These are phyloP conservation scores for Babesia ovis DNA, from an alignment of 169 alveolate species.

Conservation along the genomic window DNA sequence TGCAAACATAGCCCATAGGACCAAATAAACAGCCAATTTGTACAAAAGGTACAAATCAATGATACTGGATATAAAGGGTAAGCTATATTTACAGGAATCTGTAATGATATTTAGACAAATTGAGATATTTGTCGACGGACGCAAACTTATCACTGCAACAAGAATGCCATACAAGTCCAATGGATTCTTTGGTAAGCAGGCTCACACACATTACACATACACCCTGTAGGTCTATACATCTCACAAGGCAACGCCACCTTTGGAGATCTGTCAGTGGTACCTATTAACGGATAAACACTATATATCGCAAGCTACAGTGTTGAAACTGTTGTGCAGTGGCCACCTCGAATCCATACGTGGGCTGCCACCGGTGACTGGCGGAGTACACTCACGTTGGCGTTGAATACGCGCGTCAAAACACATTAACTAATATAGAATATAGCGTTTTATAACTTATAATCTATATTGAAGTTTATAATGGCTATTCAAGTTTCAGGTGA, in stretches of 20 bases:
- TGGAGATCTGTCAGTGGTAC: conserved; percentile 57
- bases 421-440: not conserved
- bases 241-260: conserved; percentile 62
- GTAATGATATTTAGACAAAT: conserved; percentile 18
- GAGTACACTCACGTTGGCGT: not conserved
- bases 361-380: no score
- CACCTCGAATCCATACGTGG: no score
- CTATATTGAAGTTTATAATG: not conserved
- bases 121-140: conserved; percentile 27
- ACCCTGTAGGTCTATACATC: conserved; percentile 57
- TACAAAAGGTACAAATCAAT: conserved; percentile 47
- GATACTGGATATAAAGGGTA: conserved; percentile 69
- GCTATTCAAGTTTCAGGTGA: not conserved
- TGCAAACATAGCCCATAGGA: conserved; percentile 14
- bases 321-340: no score
- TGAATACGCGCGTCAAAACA: not conserved
- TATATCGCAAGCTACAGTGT: no score
- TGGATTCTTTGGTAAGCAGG: conserved; percentile 42
- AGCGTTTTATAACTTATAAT: not conserved
- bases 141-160: conserved; percentile 1
- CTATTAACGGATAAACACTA: conserved; percentile 11
- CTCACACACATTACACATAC: not conserved
- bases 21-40: conserved; percentile 46
- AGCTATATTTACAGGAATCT: not conserved
- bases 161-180: conserved; percentile 16